phyloP scores from a whole-genome alignment of 2,329 filamentous ascomycete genomes.

The Beauveria scarabaeidicola region DNA sequence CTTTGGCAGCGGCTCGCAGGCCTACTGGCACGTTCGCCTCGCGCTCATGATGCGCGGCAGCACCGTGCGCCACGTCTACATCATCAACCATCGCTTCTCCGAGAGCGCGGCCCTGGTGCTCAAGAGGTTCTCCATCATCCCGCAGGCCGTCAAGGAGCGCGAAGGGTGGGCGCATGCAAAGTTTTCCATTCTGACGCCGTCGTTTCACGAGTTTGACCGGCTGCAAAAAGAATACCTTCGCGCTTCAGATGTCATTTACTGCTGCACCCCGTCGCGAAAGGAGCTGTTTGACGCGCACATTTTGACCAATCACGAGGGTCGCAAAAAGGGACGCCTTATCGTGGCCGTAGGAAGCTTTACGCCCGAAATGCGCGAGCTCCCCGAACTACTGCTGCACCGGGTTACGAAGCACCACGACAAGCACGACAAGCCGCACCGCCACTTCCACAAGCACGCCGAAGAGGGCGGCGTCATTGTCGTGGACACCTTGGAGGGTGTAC shows the following conservation, averaged over 20 bases:
- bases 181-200: constrained; percentile 60
- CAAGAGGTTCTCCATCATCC: constrained; percentile 37
- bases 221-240: constrained; percentile 63
- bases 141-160: constrained; percentile 35
- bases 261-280: constrained; percentile 68
- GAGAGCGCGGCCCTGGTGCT: constrained; percentile 46
- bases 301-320: constrained; percentile 62
- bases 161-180: constrained; percentile 59
- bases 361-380: constrained; percentile 72
- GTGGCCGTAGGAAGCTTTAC: constrained; percentile 64
- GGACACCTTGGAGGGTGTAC: constrained; percentile 67
- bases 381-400: constrained; percentile 64
- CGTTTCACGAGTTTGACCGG: constrained; percentile 58
- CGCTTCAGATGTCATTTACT: constrained; percentile 74
- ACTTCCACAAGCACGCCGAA: constrained; percentile 58
- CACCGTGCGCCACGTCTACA: constrained; percentile 70
- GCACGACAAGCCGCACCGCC: constrained; percentile 36
- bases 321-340: constrained; percentile 62
- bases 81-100: constrained; percentile 68
- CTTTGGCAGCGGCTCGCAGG: constrained; percentile 83
- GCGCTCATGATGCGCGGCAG: constrained; percentile 63
- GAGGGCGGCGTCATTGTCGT: constrained; percentile 62
- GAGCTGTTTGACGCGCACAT: constrained; percentile 68
- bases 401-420: constrained; percentile 41
- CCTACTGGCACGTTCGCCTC: constrained; percentile 88